Evolutionary conservation across 2,329 filamentous ascomycete species (phyloP), one percentile per base, ranked within the genome.

Genomic region (Colletotrichum truncatum): DNA sequence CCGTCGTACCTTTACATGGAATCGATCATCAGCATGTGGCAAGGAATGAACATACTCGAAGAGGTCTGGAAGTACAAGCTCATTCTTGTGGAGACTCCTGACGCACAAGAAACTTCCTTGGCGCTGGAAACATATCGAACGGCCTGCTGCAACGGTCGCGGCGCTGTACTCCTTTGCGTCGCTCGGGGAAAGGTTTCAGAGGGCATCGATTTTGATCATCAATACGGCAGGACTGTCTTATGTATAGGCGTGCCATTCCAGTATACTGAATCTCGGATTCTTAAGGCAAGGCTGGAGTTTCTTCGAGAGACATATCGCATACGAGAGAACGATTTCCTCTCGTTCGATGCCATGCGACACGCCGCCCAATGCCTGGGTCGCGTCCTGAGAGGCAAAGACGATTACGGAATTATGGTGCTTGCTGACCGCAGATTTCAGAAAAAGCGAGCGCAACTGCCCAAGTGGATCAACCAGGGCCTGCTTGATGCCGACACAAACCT

Each of bases 1-100:
- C 97, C 96, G 0, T 97, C 94, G 0, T 99, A 99, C 73, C 86
- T 99, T 2, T 99, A 99, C 81, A 98, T 99, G 96, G 96, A 99
- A 76, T 96, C 92, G 55, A 98, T 98, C 76, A 98, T 99, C 76
- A 95, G 92, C 76, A 97, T 97, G 89, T 99, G 96, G 96, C 96
- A 99, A 77, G 94, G 93, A 59, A 98, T 98, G 94, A 94, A 94
- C 25, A 97, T 98, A 68, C 84, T 99, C 34, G 96, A 99, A 78
- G 92, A 96, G 75, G 94, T 99, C 30, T 99, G 96, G 96, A 98
- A 97, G 78, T 98, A 97, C 83, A 99, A 99, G 77, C 87, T 99
- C 69, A 98, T 99, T 70, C 86, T 99, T 7, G 96, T 99, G 65
- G 96, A 99, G 82, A 99, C 97, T 0, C 96, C 96, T 1, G 96